These are phyloP conservation scores for Phaeolepiota aurea DNA, from an alignment of 768 basidiomycete species.

Conservation along the genomic window DNA sequence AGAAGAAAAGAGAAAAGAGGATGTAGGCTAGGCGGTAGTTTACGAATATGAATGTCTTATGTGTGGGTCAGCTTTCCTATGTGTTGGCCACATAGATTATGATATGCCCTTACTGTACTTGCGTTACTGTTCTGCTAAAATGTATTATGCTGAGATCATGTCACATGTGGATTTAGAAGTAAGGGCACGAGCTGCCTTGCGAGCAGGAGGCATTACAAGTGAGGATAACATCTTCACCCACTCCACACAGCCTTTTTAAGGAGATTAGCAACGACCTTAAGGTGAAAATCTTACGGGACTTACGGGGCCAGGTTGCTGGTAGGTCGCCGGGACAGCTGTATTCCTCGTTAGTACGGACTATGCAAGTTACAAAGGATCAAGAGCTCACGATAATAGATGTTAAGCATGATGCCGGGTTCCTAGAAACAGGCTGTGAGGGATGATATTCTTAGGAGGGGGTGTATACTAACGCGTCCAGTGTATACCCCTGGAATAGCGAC, in stretches of 20 bases:
- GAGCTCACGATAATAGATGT: constrained; percentile 6
- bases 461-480: constrained; percentile 2
- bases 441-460: background rate
- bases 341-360: background rate
- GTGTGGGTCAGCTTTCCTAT: too few relatives aligned
- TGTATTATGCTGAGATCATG: too few relatives aligned
- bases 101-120: too few relatives aligned
- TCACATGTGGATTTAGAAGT: too few relatives aligned
- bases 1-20: too few relatives aligned
- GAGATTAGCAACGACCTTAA: background rate
- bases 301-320: constrained; percentile 7
- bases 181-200: too few relatives aligned
- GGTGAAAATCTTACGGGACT: background rate
- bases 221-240: constrained; percentile 5
- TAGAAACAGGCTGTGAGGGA: background rate
- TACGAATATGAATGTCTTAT: too few relatives aligned
- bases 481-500: constrained; percentile 13
- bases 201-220: too few relatives aligned
- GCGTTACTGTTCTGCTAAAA: too few relatives aligned
- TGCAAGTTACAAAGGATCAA: background rate
- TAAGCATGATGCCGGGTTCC: constrained; percentile 8
- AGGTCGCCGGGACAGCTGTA: constrained; percentile 6
- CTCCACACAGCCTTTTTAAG: constrained; percentile 6
- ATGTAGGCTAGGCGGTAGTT: too few relatives aligned
- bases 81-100: too few relatives aligned